Evolutionary conservation across 306 rosid genomes (phyloP).

Genomic region (Echinosophora koreensis): DNA sequence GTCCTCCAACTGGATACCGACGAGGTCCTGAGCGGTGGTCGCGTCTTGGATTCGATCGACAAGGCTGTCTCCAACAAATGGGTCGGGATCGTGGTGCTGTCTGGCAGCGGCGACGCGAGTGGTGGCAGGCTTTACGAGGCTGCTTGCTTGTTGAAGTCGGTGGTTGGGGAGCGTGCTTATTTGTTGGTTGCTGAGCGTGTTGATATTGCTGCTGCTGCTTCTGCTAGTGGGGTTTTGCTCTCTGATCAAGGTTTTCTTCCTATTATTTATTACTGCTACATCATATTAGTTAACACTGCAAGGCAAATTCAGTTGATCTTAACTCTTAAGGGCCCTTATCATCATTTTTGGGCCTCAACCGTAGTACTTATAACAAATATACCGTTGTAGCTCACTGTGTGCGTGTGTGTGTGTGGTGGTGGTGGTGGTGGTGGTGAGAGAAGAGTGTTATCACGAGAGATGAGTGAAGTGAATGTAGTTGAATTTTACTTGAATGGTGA

Average conservation of each 20-base stretch:
- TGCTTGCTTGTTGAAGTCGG: slow-evolving; percentile 79
- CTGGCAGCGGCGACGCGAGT: slow-evolving; percentile 52
- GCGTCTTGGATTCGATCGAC: slow-evolving; percentile 58
- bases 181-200: slow-evolving; percentile 86
- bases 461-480: no score
- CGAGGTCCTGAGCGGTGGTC: slow-evolving; percentile 57
- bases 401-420: no score
- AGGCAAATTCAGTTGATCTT: no score
- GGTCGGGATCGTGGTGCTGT: slow-evolving; percentile 75
- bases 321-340: no score
- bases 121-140: slow-evolving; percentile 84
- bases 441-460: no score
- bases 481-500: no score
- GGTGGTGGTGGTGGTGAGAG: no score
- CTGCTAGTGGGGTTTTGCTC: slow-evolving; percentile 83
- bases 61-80: slow-evolving; percentile 73
- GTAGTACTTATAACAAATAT: background rate
- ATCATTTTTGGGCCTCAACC: no score
- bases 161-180: slow-evolving; percentile 77
- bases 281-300: no score
- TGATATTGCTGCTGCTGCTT: slow-evolving; percentile 88
- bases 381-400: background rate
- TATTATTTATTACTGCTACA: background rate
- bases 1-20: slow-evolving; percentile 67
- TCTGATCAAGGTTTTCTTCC: slow-evolving; percentile 78